A percentile compares a stretch with the other conserved stretches of the same genome.
phyloP scores from a whole-genome alignment of 345 rosid genomes.

The Cardamine chenopodiifolia region DNA sequence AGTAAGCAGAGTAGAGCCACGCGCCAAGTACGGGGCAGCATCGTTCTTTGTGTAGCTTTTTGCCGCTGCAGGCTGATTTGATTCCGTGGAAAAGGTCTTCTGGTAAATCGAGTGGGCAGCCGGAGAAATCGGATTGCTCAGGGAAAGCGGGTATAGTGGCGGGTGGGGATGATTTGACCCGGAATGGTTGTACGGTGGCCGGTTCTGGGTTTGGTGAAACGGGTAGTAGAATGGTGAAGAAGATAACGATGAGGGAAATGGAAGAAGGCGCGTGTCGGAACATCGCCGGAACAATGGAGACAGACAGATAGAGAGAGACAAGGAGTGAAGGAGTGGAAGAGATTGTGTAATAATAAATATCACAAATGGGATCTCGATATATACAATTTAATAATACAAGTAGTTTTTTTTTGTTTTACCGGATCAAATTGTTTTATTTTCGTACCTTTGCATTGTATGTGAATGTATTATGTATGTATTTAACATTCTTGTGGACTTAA shows the following conservation, averaged over 20 bases:
- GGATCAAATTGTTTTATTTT: too few species aligned
- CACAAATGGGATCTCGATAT: slow-evolving; percentile 19
- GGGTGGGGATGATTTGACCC: slow-evolving; percentile 53
- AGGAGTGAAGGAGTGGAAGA: slow-evolving; percentile 32
- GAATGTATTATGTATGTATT: too few species aligned
- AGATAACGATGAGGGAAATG: slow-evolving; percentile 23
- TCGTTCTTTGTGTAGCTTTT: slow-evolving; percentile 54
- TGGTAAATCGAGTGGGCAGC: slow-evolving; percentile 73
- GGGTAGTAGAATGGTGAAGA: slow-evolving; percentile 36
- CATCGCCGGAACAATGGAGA: slow-evolving; percentile 39
- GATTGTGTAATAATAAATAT: slow-evolving; percentile 31
- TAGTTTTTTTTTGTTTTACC: too few species aligned
- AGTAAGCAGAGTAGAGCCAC: slow-evolving; percentile 88
- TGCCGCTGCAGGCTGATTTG: slow-evolving; percentile 56
- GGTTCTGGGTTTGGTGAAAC: slow-evolving; percentile 46
- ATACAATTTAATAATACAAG: slow-evolving; percentile 9
- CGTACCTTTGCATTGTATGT: too few species aligned
- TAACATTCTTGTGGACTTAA: background rate
- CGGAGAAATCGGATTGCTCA: slow-evolving; percentile 69
- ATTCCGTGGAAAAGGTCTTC: slow-evolving; percentile 67
- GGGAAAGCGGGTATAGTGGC: slow-evolving; percentile 94
- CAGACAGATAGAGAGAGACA: background rate
- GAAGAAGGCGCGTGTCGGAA: slow-evolving; percentile 45
- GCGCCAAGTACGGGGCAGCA: slow-evolving; percentile 95
- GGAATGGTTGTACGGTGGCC: slow-evolving; percentile 51